phyloP scores from a whole-genome alignment of 345 rosid species.

The Psidium guajava region DNA sequence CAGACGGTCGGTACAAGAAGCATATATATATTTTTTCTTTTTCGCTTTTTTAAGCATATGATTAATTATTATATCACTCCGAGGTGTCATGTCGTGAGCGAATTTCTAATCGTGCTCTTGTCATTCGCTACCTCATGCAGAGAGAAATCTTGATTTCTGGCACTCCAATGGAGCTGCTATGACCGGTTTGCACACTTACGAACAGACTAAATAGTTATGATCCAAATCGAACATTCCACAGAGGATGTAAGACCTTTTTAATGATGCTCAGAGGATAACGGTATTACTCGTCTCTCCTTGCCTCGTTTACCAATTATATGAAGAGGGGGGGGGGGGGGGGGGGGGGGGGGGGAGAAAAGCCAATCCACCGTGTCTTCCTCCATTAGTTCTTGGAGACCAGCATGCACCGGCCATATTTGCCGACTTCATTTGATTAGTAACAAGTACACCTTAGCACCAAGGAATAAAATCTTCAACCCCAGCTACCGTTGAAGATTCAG shows the following conservation, averaged over 20 bases:
- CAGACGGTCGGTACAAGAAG: background rate
- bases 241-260: background rate
- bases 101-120: background rate
- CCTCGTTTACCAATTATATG: background rate
- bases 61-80: background rate
- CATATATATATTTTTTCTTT: background rate
- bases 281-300: background rate
- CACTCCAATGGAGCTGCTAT: background rate
- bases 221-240: fast-evolving
- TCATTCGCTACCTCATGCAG: background rate
- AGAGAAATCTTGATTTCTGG: background rate
- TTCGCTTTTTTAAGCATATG: background rate
- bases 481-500: background rate
- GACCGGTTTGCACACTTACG: fast-evolving
- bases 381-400: background rate
- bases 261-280: background rate
- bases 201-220: fast-evolving
- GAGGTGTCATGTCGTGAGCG: fast-evolving
- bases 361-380: background rate
- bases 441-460: background rate
- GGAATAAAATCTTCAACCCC: background rate
- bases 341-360: fast-evolving
- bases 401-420: background rate
- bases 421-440: background rate
- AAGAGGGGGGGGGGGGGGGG: fast-evolving